phyloP scores from a whole-genome alignment of 2,329 filamentous ascomycete species.

The Periglandula ipomoeae region DNA sequence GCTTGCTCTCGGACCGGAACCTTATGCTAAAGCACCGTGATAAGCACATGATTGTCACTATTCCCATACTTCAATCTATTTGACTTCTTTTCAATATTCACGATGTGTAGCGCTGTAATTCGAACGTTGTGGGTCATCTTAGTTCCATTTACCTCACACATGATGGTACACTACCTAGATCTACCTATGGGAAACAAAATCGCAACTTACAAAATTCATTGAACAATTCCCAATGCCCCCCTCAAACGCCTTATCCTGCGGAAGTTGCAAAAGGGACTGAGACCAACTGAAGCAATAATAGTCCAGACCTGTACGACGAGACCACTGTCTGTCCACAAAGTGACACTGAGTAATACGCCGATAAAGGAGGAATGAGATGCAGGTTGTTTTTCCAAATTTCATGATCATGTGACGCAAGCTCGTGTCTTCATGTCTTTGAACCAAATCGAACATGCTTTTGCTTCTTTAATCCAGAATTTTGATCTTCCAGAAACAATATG shows the following conservation, averaged over 20 bases:
- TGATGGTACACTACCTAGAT: conserved; percentile 12
- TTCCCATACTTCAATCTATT: too few species aligned
- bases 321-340: not conserved
- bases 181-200: conserved; percentile 7
- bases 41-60: not conserved
- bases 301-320: not conserved
- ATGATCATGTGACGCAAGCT: not conserved
- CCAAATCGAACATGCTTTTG: conserved; percentile 6
- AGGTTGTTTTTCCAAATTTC: not conserved
- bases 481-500: conserved; percentile 11
- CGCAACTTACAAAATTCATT: not conserved
- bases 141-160: conserved; percentile 8
- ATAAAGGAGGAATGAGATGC: not conserved
- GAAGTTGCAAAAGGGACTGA: not conserved
- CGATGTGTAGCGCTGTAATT: not conserved
- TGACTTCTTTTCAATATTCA: not conserved
- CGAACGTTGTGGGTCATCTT: not conserved
- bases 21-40: not conserved
- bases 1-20: conserved; percentile 28
- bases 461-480: not conserved
- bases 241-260: conserved; percentile 2
- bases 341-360: too few species aligned
- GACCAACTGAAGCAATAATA: conserved; percentile 1
- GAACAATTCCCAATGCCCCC: not conserved
- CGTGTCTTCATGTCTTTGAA: conserved; percentile 4